Conservation (phyloP, 495 filamentous ascomycete species). For the Neurospora sp. region DNA sequence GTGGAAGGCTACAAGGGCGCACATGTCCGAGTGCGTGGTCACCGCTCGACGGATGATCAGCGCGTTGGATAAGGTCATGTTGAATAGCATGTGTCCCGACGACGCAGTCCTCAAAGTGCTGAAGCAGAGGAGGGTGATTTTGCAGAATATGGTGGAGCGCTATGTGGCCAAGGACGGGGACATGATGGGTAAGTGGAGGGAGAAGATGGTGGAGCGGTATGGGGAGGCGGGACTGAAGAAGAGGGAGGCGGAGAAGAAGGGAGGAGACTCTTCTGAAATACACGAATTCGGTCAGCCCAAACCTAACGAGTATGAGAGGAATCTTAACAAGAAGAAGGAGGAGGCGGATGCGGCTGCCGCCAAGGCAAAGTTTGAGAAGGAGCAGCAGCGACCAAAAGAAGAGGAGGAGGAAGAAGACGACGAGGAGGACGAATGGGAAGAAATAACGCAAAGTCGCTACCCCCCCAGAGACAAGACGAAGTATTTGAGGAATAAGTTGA, state of each 20-base stretch:
- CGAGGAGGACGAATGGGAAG: neutral
- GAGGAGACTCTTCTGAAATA: no score
- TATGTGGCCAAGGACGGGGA: constrained; percentile 11
- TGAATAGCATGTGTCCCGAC: constrained; percentile 12
- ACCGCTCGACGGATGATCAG: constrained; percentile 32
- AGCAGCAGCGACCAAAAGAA: neutral
- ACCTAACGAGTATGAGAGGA: neutral
- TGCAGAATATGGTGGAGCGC: constrained; percentile 23
- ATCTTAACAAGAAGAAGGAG: neutral
- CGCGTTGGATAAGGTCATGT: constrained; percentile 25
- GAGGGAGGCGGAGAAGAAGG: neutral
- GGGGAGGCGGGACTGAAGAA: neutral
- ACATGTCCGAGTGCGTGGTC: constrained; percentile 25
- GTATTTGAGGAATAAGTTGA: neutral
- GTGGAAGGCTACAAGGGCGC: constrained; percentile 2
- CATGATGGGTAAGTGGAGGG: neutral
- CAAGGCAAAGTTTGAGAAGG: neutral
- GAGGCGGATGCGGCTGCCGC: neutral
- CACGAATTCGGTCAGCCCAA: neutral
- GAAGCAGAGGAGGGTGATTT: constrained; percentile 14
- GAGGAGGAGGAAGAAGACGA: neutral
- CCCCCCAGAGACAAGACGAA: neutral
- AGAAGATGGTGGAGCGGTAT: constrained; percentile 3
- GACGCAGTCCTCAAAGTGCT: constrained; percentile 7
- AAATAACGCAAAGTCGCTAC: neutral